Conservation (phyloP, 1,284 basidiomycete genomes). For the Trichosporon sp. region DNA sequence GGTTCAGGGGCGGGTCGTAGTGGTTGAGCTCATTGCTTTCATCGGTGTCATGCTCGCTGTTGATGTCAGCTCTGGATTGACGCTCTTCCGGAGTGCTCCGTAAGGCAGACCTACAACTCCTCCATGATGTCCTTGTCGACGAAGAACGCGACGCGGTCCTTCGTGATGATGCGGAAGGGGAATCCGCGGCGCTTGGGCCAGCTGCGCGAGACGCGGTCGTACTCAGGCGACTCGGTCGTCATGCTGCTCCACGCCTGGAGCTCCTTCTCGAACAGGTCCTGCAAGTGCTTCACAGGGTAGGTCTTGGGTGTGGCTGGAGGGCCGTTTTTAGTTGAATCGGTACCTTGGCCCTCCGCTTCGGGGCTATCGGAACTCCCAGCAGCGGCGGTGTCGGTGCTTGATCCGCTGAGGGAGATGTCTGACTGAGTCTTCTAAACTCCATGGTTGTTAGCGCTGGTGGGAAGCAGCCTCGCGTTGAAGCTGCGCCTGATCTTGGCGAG, state of each 20-base stretch:
- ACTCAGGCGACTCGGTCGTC: neutral
- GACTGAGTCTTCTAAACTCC: too few relatives aligned
- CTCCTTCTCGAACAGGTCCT: neutral
- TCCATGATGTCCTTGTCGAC: neutral
- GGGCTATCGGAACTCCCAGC: too few relatives aligned
- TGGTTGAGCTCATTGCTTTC: neutral
- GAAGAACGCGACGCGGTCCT: neutral
- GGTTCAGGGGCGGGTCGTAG: neutral
- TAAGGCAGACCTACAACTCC: neutral
- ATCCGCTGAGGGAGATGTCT: too few relatives aligned
- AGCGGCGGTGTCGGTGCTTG: too few relatives aligned
- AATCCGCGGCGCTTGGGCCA: neutral
- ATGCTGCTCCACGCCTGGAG: neutral
- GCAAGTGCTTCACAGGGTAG: neutral
- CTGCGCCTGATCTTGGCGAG: too few relatives aligned
- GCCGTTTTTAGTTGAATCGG: neutral
- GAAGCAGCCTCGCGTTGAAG: too few relatives aligned
- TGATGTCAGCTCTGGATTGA: too few relatives aligned
- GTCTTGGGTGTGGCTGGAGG: neutral
- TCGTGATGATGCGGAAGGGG: neutral
- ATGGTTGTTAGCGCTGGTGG: too few relatives aligned
- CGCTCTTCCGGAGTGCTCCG: neutral
- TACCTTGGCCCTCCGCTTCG: neutral
- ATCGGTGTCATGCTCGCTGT: too few relatives aligned
- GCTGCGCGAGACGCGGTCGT: neutral